A percentile compares a stretch with the other conserved stretches of the same genome.
Evolutionary conservation across 106 monocot species (phyloP).

Genomic region (Triglochin maritima): DNA sequence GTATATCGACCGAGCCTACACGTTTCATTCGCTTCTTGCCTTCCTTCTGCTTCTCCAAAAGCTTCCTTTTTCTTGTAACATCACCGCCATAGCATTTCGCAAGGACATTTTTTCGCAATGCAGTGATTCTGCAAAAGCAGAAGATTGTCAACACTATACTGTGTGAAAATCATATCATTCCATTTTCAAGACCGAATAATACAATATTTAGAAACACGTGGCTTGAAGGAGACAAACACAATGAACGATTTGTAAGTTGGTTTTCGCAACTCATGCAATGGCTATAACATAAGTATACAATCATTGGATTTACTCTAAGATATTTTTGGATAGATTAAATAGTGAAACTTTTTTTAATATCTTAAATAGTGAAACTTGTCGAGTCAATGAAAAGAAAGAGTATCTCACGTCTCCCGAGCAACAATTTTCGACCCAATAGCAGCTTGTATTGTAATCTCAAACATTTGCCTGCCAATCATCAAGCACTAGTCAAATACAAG

Average conservation of each 20-base stretch:
- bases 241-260: background rate
- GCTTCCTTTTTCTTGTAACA: constrained; percentile 86
- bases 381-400: background rate
- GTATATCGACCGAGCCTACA: constrained; percentile 15
- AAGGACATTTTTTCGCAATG: constrained; percentile 95
- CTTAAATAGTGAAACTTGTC: too few species aligned
- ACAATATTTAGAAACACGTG: background rate
- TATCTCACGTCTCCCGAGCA: constrained; percentile 89
- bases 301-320: too few species aligned
- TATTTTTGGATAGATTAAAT: too few species aligned
- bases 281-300: too few species aligned
- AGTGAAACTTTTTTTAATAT: too few species aligned
- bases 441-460: constrained; percentile 99
- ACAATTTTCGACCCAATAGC: constrained; percentile 92
- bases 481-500: background rate
- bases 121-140: constrained; percentile 41
- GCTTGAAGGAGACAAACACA: background rate
- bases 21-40: constrained; percentile 99
- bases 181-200: background rate
- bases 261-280: too few species aligned
- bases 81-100: constrained; percentile 99
- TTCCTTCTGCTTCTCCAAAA: constrained; percentile 94
- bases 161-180: background rate
- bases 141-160: background rate
- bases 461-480: constrained; percentile 83